Base-by-base conservation (phyloP, 139 green algal genomes). In the Asterochloris erici region DNA sequence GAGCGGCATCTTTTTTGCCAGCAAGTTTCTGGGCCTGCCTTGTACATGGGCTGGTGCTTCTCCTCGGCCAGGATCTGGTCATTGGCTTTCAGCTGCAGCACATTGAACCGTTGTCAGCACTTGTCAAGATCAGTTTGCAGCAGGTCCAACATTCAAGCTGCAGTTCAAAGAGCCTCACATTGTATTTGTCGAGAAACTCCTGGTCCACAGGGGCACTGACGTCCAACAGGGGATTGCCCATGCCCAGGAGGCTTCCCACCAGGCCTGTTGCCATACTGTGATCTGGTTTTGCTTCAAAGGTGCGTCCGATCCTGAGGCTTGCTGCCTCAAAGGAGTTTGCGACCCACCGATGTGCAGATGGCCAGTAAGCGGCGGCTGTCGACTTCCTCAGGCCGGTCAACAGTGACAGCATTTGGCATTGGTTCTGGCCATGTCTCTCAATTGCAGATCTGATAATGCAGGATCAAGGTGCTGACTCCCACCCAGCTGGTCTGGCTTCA, bases 51-150 rank as follows among this genome's bases (percentile, higher is more conserved):
- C 78, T 96, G 80, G 86, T 99, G 97, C 89, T 95, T 95, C 71
- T 99, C 95, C 90, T 99, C 97, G 0, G 97, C 97, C 21, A 99
- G 90, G 80, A 99, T 99, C 84, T 98, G 96, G 87, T 99, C 94
- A 79, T 95, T 95, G 38, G 96, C 82, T 88, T 98, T 91, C 47
- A 99, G 79, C 90, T 98, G 93, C 80, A 87, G 13, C 14, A n/a
- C 15, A 38, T 27, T 21, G 14, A 27, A 26, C 21, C 21, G 10
- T 24, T 62, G 74, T 64, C 12, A 78, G 74, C 23, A 19, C 23
- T 17, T 76, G 16, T 54, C 38, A 54, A 54, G 38, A 54, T 76
- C n/a, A 76, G 70, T 28, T 4, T 19, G 70, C 70, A 28, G 21
- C 66, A 71, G 17, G 66, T 21, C 9, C 19, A 26, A 21, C 38